A percentile compares a stretch with the other conserved stretches of the same genome.
phyloP scores from a whole-genome alignment of 2,329 filamentous ascomycete genomes.

The Aplosporella prunicola region DNA sequence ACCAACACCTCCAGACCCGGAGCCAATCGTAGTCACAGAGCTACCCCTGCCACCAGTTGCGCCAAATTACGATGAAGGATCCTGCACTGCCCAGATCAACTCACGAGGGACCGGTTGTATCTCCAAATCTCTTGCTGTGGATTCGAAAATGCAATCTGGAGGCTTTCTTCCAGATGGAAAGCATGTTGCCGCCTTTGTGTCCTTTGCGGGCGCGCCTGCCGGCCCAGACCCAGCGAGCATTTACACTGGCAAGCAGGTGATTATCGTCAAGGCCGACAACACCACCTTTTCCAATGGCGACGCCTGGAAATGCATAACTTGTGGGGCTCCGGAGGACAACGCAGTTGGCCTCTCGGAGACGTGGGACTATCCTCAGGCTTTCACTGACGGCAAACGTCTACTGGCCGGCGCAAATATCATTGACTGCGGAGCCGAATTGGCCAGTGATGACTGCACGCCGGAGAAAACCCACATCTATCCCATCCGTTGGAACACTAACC shows the following conservation, averaged over 20 bases:
- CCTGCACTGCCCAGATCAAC: conserved; percentile 28
- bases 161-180: conserved; percentile 36
- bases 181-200: conserved; percentile 32
- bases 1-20: conserved; percentile 15
- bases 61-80: conserved; percentile 16
- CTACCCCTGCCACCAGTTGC: conserved; percentile 32
- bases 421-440: conserved; percentile 30
- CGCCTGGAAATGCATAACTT: conserved; percentile 41
- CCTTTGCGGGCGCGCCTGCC: conserved; percentile 35
- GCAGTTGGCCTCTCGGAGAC: conserved; percentile 14
- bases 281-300: conserved; percentile 36
- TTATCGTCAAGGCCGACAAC: conserved; percentile 36
- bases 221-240: conserved; percentile 33
- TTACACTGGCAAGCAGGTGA: conserved; percentile 33
- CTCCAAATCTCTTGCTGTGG: conserved; percentile 8
- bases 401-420: conserved; percentile 25
- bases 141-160: conserved; percentile 19
- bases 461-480: conserved; percentile 32
- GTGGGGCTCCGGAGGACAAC: conserved; percentile 31
- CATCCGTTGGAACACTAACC: conserved; percentile 28
- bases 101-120: conserved; percentile 32
- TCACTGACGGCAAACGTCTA: conserved; percentile 29
- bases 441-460: conserved; percentile 30
- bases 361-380: conserved; percentile 37
- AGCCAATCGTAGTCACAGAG: conserved; percentile 27